Conservation (phyloP, 306 rosid genomes). For the Psophocarpus tetragonolobus region DNA sequence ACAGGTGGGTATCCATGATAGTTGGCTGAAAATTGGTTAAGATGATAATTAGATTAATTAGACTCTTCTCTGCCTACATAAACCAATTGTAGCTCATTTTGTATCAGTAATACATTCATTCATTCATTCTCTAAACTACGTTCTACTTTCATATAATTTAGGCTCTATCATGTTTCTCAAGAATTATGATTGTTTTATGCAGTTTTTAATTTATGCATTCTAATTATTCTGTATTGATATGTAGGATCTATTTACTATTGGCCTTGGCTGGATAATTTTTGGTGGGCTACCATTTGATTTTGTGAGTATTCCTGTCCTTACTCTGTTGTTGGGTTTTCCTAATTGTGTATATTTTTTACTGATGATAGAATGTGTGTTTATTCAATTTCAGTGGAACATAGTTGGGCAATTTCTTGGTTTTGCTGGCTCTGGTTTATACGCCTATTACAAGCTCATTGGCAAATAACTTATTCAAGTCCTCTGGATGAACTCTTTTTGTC, state of each 20-base stretch:
- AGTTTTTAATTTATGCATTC: background rate
- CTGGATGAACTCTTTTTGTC: conserved; percentile 25
- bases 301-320: conserved; percentile 39
- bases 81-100: background rate
- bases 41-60: background rate
- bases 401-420: conserved; percentile 83
- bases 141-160: background rate
- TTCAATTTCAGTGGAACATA: conserved; percentile 70
- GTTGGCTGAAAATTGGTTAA: background rate
- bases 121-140: no score
- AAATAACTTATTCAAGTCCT: conserved; percentile 42
- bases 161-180: background rate
- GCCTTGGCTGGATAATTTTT: conserved; percentile 89
- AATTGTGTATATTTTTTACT: background rate
- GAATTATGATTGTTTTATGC: background rate
- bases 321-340: background rate
- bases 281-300: conserved; percentile 85
- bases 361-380: conserved; percentile 13
- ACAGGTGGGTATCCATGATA: no score
- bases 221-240: conserved; percentile 25
- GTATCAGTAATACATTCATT: background rate
- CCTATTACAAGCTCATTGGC: conserved; percentile 83
- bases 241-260: conserved; percentile 87
- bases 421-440: conserved; percentile 81
- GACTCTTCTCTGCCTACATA: background rate